Percentiles rank a stretch among this genome's conserved stretches.
Evolutionary conservation across 1,284 basidiomycete species (phyloP).

Genomic region (Trametes polyzona): DNA sequence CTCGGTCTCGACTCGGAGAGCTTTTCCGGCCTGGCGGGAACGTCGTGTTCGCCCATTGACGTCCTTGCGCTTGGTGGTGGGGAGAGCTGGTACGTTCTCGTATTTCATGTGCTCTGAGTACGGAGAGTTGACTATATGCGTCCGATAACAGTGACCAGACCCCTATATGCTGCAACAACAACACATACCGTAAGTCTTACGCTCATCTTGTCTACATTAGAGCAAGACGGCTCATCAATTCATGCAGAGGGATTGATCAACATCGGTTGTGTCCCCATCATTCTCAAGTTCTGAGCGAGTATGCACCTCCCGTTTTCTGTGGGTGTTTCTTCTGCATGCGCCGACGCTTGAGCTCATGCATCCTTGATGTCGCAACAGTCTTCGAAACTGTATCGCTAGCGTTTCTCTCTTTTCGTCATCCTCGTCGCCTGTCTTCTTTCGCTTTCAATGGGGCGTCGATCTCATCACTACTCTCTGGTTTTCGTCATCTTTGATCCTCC

Average conservation of each 20-base stretch:
- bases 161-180: constrained; percentile 25
- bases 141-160: constrained; percentile 9
- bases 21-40: constrained; percentile 12
- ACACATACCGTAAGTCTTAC: constrained; percentile 18
- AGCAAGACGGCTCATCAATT: not conserved
- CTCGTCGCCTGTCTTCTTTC: constrained; percentile 5
- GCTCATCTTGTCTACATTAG: rapidly evolving
- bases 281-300: constrained; percentile 9
- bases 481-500: not conserved
- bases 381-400: constrained; percentile 14
- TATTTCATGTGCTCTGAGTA: not conserved
- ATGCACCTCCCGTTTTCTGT: not conserved
- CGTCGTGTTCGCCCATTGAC: constrained; percentile 23
- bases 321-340: not conserved
- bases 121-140: constrained; percentile 12
- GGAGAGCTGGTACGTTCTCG: constrained; percentile 12
- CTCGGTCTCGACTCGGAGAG: constrained; percentile 13
- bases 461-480: not conserved
- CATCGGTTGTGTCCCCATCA: constrained; percentile 26
- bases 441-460: constrained; percentile 11
- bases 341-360: not conserved
- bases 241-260: constrained; percentile 22
- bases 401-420: not conserved
- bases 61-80: constrained; percentile 17
- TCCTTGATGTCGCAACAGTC: not conserved